Conservation (phyloP, 257 asterid genomes). For the Prunella vulgaris region DNA sequence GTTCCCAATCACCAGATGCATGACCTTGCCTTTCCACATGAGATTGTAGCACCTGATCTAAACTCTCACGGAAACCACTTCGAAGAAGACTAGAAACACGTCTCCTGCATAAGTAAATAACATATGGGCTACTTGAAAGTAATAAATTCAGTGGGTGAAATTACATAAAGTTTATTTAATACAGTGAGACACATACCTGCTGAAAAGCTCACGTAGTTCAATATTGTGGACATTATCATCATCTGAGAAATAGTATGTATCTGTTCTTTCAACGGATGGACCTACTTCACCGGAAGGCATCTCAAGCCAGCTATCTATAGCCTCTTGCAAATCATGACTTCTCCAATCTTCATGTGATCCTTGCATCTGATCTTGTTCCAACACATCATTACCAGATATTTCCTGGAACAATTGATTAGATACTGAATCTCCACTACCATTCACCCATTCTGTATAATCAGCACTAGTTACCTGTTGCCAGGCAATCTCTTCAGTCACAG, state of each 20-base stretch:
- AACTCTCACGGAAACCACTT: slow-evolving; percentile 84
- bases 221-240: slow-evolving; percentile 61
- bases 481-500: slow-evolving; percentile 30
- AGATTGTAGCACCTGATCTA: slow-evolving; percentile 73
- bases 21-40: slow-evolving; percentile 66
- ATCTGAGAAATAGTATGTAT: slow-evolving; percentile 43
- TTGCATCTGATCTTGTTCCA: slow-evolving; percentile 42
- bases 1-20: slow-evolving; percentile 63
- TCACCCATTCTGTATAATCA: slow-evolving; percentile 33
- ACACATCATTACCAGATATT: slow-evolving; percentile 26
- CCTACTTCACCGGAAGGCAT: slow-evolving; percentile 55
- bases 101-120: slow-evolving; percentile 46
- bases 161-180: not conserved
- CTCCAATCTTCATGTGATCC: slow-evolving; percentile 61
- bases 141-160: not conserved
- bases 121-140: not conserved
- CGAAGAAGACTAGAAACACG: slow-evolving; percentile 83
- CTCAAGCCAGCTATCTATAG: slow-evolving; percentile 65
- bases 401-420: slow-evolving; percentile 38
- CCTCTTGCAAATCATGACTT: slow-evolving; percentile 53
- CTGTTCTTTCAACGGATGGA: slow-evolving; percentile 39
- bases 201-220: slow-evolving; percentile 80
- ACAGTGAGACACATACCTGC: slow-evolving; percentile 48
- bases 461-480: slow-evolving; percentile 11
- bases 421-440: slow-evolving; percentile 28